These are phyloP conservation scores for Aspergillus conjunctus DNA, from an alignment of 495 filamentous ascomycete species.

Conservation along the genomic window DNA sequence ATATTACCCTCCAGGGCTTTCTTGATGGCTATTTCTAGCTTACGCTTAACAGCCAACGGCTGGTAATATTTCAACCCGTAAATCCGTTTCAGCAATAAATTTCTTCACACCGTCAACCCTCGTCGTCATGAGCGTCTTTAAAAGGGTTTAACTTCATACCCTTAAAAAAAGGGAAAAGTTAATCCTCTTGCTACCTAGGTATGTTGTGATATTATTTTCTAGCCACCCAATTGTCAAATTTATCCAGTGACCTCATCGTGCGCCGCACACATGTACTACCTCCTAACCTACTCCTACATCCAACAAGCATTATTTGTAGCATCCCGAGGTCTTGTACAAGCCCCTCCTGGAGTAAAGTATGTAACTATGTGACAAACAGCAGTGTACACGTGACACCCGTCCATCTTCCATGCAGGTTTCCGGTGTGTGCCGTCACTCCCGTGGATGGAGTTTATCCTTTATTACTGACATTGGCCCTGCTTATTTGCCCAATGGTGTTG, in stretches of 20 bases:
- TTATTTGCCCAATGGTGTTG: too few relatives aligned
- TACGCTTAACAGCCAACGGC: not conserved
- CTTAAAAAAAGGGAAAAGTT: too few relatives aligned
- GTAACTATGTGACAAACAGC: not conserved
- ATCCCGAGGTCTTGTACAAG: too few relatives aligned
- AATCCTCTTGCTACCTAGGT: too few relatives aligned
- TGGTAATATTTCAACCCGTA: not conserved
- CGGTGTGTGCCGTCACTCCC: constrained; percentile 20
- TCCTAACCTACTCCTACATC: not conserved
- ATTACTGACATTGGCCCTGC: too few relatives aligned
- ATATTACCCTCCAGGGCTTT: too few relatives aligned
- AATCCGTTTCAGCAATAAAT: constrained; percentile 12
- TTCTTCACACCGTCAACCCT: constrained; percentile 10
- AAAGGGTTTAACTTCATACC: not conserved
- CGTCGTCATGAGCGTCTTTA: not conserved
- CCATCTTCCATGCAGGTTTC: constrained; percentile 7
- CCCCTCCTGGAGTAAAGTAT: not conserved
- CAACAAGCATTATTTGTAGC: not conserved
- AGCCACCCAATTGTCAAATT: too few relatives aligned
- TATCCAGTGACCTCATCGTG: too few relatives aligned
- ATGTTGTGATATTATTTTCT: too few relatives aligned
- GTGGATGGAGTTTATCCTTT: too few relatives aligned
- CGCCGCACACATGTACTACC: not conserved
- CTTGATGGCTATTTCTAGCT: too few relatives aligned
- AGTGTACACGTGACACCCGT: constrained; percentile 16